Conservation (phyloP, 176 grass and related monocot species). For the Zizania latifolia region DNA sequence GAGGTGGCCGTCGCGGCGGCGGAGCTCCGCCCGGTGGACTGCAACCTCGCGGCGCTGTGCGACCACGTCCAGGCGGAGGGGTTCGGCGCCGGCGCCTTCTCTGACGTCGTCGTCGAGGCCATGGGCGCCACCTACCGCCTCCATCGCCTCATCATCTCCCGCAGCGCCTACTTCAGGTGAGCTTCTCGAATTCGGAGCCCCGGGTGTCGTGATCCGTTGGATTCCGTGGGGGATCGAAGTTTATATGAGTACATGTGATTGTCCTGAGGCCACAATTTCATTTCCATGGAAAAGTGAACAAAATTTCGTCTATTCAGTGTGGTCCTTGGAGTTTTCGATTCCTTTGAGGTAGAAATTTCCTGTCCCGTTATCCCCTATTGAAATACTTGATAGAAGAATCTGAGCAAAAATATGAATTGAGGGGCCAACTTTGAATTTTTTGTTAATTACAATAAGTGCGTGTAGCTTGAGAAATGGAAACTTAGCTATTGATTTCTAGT, state of each 20-base stretch:
- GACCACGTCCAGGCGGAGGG: conserved; percentile 87
- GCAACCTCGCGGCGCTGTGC: conserved; percentile 85
- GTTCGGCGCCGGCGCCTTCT: conserved; percentile 75
- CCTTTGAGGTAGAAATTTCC: background rate
- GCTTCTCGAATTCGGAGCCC: background rate
- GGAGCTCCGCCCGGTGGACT: conserved; percentile 67
- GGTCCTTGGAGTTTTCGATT: background rate
- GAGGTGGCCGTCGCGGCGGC: conserved; percentile 41
- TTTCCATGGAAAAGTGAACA: background rate
- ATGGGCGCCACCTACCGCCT: conserved; percentile 83
- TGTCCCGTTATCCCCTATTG: background rate
- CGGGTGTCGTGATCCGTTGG: background rate
- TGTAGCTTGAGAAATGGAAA: background rate
- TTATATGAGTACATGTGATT: background rate
- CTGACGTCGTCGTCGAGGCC: conserved; percentile 81
- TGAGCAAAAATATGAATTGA: background rate
- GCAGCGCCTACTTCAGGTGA: conserved; percentile 95
- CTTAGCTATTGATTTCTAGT: background rate
- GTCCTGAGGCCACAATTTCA: background rate
- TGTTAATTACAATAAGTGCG: background rate
- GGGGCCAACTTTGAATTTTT: background rate
- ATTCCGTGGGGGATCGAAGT: background rate
- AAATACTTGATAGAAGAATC: background rate
- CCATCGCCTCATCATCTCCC: conserved; percentile 93
- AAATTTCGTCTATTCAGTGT: background rate